A percentile compares a stretch with the other conserved stretches of the same genome.
Conservation (phyloP, 2,329 filamentous ascomycete species). For the Juglanconis sp. region DNA sequence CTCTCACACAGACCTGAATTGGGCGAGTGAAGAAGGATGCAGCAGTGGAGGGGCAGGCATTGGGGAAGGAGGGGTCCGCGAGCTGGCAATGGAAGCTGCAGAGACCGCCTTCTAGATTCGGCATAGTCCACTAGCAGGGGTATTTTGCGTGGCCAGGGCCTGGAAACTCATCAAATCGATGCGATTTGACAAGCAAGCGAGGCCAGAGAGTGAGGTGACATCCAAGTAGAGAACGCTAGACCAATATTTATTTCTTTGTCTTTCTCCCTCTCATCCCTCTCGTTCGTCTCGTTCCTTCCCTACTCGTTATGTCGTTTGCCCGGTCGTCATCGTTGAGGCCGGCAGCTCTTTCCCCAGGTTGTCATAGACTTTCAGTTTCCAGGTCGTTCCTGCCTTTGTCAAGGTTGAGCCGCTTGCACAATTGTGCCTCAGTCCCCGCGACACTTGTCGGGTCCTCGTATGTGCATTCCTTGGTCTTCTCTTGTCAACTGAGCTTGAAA, state of each 20-base stretch:
- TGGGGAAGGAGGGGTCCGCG: no score
- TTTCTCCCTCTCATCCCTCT: background rate
- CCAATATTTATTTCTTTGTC: background rate
- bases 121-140: background rate
- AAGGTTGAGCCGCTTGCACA: background rate
- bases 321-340: conserved; percentile 14
- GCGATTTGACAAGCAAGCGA: background rate
- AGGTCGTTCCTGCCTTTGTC: conserved; percentile 1
- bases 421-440: background rate
- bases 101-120: background rate
- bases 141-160: background rate
- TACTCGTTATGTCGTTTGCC: conserved; percentile 16
- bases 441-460: conserved; percentile 5
- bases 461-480: background rate
- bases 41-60: no score
- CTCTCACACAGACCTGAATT: no score
- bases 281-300: background rate
- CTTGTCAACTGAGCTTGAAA: background rate
- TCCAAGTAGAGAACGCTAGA: background rate
- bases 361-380: conserved; percentile 11
- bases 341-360: conserved; percentile 6
- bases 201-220: background rate
- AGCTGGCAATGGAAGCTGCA: background rate
- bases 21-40: no score
- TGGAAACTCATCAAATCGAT: background rate